Evolutionary conservation across 2,329 filamentous ascomycete species (phyloP).

Genomic region (Exophiala calicioides): DNA sequence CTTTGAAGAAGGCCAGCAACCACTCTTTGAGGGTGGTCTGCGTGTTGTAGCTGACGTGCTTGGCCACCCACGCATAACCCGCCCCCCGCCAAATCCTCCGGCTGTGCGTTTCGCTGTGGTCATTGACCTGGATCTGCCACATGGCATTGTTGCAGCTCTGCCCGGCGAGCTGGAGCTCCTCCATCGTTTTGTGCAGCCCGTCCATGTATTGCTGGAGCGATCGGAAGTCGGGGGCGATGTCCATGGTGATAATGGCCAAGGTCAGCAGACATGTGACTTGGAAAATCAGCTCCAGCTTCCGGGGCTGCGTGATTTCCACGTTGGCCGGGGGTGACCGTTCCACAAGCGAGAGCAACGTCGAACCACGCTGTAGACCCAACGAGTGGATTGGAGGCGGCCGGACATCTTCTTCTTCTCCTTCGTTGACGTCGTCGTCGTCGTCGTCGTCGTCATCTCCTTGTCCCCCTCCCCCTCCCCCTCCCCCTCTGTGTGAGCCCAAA

Average conservation of each 20-base stretch:
- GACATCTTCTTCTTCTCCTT: neutral
- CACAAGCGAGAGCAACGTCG: constrained; percentile 16
- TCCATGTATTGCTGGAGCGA: constrained; percentile 24
- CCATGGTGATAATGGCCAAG: constrained; percentile 20
- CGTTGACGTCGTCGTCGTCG: neutral
- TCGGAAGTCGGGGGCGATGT: constrained; percentile 20
- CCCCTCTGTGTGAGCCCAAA: constrained; percentile 1
- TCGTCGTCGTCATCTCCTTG: neutral
- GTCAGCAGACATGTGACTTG: constrained; percentile 24
- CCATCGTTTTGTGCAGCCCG: constrained; percentile 16
- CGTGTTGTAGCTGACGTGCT: constrained; percentile 22
- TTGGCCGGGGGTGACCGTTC: constrained; percentile 8
- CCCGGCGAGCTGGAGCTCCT: constrained; percentile 17
- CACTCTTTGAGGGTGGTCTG: constrained; percentile 22
- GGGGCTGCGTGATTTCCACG: constrained; percentile 19
- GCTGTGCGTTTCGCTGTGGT: constrained; percentile 22
- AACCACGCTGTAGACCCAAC: constrained; percentile 18
- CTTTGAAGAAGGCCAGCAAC: constrained; percentile 23
- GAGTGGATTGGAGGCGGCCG: constrained; percentile 12
- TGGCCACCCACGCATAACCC: constrained; percentile 23
- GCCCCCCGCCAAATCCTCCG: constrained; percentile 23
- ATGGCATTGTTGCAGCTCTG: constrained; percentile 26
- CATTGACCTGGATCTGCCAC: constrained; percentile 25
- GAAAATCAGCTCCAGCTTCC: constrained; percentile 24
- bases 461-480: too few relatives aligned